Evolutionary conservation across 257 asterid genomes (phyloP).

Genomic region (Haberlea rhodopensis): DNA sequence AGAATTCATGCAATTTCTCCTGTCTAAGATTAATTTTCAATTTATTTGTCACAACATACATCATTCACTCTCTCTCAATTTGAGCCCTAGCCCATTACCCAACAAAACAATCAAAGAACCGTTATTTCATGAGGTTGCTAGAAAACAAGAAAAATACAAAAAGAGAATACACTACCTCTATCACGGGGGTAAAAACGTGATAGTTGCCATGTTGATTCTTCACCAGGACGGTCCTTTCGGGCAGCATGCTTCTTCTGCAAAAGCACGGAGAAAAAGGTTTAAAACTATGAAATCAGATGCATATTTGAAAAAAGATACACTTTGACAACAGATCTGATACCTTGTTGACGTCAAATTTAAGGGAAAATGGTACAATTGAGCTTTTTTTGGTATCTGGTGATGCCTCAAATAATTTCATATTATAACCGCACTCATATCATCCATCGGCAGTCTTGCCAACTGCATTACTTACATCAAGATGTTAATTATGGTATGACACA

Average conservation of each 20-base stretch:
- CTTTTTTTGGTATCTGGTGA: constrained; percentile 69
- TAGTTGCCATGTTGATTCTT: constrained; percentile 74
- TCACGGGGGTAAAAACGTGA: constrained; percentile 94
- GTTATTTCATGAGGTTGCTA: constrained; percentile 18
- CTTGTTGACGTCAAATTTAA: constrained; percentile 92
- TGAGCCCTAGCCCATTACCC: constrained; percentile 18
- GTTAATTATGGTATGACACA: constrained; percentile 18
- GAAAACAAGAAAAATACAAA: constrained; percentile 15
- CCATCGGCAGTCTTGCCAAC: constrained; percentile 82
- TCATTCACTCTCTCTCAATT: constrained; percentile 13
- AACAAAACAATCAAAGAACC: constrained; percentile 15
- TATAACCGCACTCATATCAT: constrained; percentile 88
- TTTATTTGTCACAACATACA: constrained; percentile 9
- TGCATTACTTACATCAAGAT: constrained; percentile 32
- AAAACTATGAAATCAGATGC: constrained; percentile 20
- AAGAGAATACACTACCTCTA: constrained; percentile 58
- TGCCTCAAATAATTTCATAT: constrained; percentile 88
- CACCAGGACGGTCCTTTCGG: constrained; percentile 88
- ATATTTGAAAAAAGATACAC: constrained; percentile 11
- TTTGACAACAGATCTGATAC: constrained; percentile 37
- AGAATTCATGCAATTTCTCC: constrained; percentile 11
- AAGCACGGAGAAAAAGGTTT: constrained; percentile 17
- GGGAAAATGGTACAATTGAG: constrained; percentile 69
- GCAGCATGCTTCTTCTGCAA: constrained; percentile 80
- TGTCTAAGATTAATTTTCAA: not conserved